Evolutionary conservation across 768 basidiomycete genomes (phyloP).

Genomic region (Psilocybe subaeruginosa): DNA sequence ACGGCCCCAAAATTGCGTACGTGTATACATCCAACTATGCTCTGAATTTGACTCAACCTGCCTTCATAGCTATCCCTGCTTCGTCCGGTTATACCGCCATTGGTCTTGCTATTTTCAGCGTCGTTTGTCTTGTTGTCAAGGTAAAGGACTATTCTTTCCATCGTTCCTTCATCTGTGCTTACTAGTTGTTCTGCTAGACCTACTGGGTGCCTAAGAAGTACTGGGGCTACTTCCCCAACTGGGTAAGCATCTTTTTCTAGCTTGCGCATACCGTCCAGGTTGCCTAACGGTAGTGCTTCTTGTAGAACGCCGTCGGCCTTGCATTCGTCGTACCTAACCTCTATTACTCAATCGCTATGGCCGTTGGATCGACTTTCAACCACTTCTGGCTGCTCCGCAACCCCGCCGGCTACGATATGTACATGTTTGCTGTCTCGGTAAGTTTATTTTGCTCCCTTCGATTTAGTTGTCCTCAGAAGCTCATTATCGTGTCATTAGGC

Average conservation of each 20-base stretch:
- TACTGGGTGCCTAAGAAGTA: conserved; percentile 52
- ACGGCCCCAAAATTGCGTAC: conserved; percentile 48
- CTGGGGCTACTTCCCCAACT: conserved; percentile 54
- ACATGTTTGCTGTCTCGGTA: conserved; percentile 58
- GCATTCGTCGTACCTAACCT: conserved; percentile 57
- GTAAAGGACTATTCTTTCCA: conserved; percentile 12
- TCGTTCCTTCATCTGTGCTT: not conserved
- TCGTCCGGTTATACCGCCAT: conserved; percentile 64
- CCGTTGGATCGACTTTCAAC: conserved; percentile 48
- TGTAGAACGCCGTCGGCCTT: conserved; percentile 50
- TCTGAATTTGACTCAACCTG: not conserved
- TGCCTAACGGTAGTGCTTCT: not conserved
- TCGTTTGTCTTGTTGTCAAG: conserved; percentile 47
- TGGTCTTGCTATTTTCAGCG: conserved; percentile 47
- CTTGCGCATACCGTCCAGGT: not conserved
- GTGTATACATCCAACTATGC: conserved; percentile 10
- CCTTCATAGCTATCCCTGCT: conserved; percentile 45
- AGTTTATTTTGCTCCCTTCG: conserved; percentile 13
- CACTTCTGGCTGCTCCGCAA: conserved; percentile 50
- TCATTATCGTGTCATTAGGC: conserved; percentile 24
- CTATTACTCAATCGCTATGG: conserved; percentile 56
- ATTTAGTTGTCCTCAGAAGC: not conserved
- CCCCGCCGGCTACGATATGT: conserved; percentile 53
- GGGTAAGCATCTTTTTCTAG: conserved; percentile 28
- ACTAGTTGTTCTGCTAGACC: conserved; percentile 25